phyloP scores from a whole-genome alignment of 169 alveolate genomes.

The Plasmodium inui region DNA sequence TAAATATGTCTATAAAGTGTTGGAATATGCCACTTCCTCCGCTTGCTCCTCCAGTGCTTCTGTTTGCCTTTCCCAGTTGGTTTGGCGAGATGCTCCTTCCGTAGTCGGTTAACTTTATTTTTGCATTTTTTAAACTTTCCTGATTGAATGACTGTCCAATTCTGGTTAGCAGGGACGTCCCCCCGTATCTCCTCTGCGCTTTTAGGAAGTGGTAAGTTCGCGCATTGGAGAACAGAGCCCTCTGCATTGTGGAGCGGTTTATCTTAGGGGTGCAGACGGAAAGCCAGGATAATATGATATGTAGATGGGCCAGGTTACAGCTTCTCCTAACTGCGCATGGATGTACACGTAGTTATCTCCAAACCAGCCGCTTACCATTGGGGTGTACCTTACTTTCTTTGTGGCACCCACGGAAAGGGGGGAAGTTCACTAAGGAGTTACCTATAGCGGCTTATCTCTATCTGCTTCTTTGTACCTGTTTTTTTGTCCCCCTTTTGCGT shows the following conservation, averaged over 20 bases:
- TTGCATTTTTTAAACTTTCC: conserved; percentile 48
- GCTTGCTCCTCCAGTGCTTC: neutral
- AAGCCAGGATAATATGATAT: neutral
- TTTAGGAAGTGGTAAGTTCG: conserved; percentile 10
- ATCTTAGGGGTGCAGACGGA: neutral
- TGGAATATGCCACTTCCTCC: conserved; percentile 14
- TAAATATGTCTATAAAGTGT: conserved; percentile 60
- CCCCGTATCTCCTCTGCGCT: conserved; percentile 36
- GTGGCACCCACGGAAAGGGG: neutral
- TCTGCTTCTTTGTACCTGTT: neutral
- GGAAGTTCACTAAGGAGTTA: neutral
- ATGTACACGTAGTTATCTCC: neutral
- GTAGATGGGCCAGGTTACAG: neutral
- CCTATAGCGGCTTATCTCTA: neutral
- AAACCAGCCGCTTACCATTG: neutral
- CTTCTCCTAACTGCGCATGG: neutral
- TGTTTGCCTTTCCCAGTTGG: neutral
- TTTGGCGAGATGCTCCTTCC: neutral
- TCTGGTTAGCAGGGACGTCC: conserved; percentile 42
- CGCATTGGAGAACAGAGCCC: neutral
- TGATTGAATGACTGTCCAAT: conserved; percentile 67
- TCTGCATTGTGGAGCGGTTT: neutral
- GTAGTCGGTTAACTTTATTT: conserved; percentile 15
- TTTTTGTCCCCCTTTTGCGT: neutral
- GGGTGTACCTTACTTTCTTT: neutral